Conservation (phyloP, 2,329 filamentous ascomycete species). For the Pyrenophora seminiperda region DNA sequence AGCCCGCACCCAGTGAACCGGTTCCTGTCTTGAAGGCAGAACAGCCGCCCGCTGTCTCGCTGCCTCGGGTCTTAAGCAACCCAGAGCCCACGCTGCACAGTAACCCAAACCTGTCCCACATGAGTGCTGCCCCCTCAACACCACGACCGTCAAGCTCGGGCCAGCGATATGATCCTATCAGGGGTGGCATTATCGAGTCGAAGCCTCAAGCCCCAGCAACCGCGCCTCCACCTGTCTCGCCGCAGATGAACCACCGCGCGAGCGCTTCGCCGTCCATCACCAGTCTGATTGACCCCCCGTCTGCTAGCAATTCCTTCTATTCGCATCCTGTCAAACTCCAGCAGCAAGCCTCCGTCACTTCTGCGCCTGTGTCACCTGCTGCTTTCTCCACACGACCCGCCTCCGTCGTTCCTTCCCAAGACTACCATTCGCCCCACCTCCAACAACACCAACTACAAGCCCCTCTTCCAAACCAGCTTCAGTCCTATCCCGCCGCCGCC, state of each 20-base stretch:
- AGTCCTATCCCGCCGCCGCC: slow-evolving; percentile 16
- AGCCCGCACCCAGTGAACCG: slow-evolving; percentile 37
- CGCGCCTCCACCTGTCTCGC: slow-evolving; percentile 54
- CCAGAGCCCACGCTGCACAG: slow-evolving; percentile 45
- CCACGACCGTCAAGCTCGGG: slow-evolving; percentile 68
- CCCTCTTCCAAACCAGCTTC: slow-evolving; percentile 8
- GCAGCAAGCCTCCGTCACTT: slow-evolving; percentile 46
- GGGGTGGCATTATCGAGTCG: slow-evolving; percentile 61
- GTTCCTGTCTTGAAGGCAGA: slow-evolving; percentile 34
- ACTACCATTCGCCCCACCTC: slow-evolving; percentile 25
- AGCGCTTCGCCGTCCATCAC: slow-evolving; percentile 91
- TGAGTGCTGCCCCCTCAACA: slow-evolving; percentile 55
- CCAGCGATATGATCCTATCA: slow-evolving; percentile 87
- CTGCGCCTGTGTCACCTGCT: slow-evolving; percentile 48
- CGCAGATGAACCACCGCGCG: slow-evolving; percentile 70
- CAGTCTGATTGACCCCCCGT: slow-evolving; percentile 79
- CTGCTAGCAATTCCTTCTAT: slow-evolving; percentile 46
- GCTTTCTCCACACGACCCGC: slow-evolving; percentile 35
- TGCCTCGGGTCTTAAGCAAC: slow-evolving; percentile 47
- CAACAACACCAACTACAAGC: slow-evolving; percentile 23
- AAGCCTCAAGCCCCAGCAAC: slow-evolving; percentile 52
- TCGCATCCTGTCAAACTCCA: slow-evolving; percentile 40
- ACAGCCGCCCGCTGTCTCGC: slow-evolving; percentile 32
- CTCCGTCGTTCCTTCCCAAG: slow-evolving; percentile 37
- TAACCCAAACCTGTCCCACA: slow-evolving; percentile 45